Evolutionary conservation across 202 grass and related monocot species (phyloP).

Genomic region (Cymbopogon flexuosus): DNA sequence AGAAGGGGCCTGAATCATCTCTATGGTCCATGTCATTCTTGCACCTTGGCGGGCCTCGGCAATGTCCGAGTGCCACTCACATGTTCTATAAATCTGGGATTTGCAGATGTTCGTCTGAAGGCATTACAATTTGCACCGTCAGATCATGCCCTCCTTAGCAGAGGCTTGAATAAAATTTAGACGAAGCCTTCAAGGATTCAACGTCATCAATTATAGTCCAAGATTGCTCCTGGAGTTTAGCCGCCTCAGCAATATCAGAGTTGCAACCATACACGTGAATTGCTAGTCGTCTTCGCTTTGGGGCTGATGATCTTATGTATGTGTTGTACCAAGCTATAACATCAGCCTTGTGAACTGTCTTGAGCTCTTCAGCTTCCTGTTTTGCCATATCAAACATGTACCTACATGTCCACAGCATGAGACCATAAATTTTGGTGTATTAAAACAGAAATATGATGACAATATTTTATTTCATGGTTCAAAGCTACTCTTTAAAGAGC

Average conservation of each 20-base stretch:
- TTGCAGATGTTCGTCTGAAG: slow-evolving; percentile 35
- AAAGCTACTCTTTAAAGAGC: background rate
- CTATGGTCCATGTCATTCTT: slow-evolving; percentile 24
- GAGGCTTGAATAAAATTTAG: slow-evolving; percentile 76
- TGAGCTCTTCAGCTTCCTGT: slow-evolving; percentile 89
- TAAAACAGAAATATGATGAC: background rate
- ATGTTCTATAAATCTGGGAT: slow-evolving; percentile 32
- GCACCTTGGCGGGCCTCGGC: slow-evolving; percentile 30
- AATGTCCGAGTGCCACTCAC: slow-evolving; percentile 20
- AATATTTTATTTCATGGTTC: background rate
- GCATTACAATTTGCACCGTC: slow-evolving; percentile 20
- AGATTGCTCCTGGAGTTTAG: slow-evolving; percentile 54
- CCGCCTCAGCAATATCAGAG: slow-evolving; percentile 44
- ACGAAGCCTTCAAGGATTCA: slow-evolving; percentile 56
- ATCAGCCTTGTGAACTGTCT: slow-evolving; percentile 70
- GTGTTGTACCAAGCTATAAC: slow-evolving; percentile 72
- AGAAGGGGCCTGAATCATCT: slow-evolving; percentile 36
- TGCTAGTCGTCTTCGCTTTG: slow-evolving; percentile 60
- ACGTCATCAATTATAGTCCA: slow-evolving; percentile 62
- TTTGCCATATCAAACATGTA: slow-evolving; percentile 81
- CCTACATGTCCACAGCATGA: slow-evolving; percentile 37
- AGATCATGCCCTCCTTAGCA: slow-evolving; percentile 51
- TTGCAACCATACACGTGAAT: slow-evolving; percentile 86
- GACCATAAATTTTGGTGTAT: background rate
- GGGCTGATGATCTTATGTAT: slow-evolving; percentile 61